A percentile compares a stretch with the other conserved stretches of the same genome.
Evolutionary conservation across 2,329 filamentous ascomycete genomes (phyloP).

Genomic region (Hymenoscyphus scutula): DNA sequence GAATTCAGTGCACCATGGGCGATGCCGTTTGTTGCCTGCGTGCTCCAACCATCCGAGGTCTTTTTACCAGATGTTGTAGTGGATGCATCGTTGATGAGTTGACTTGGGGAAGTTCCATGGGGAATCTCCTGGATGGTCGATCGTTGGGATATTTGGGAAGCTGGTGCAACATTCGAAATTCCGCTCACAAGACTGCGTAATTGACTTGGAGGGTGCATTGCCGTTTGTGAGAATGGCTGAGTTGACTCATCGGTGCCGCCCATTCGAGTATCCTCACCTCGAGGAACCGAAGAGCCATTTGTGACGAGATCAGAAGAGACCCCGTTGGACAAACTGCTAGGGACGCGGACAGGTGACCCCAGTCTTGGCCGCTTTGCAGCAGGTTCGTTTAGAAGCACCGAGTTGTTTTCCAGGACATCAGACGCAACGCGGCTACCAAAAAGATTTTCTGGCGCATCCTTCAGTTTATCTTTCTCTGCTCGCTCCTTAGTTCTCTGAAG

Average conservation of each 20-base stretch:
- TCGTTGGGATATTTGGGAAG: conserved; percentile 57
- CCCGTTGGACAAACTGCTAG: conserved; percentile 59
- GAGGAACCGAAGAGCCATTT: conserved; percentile 56
- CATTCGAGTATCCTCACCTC: conserved; percentile 59
- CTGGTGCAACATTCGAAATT: conserved; percentile 40
- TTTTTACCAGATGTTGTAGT: conserved; percentile 84
- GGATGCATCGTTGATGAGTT: conserved; percentile 77
- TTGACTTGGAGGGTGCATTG: conserved; percentile 50
- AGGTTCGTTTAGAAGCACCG: conserved; percentile 60
- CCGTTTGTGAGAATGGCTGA: conserved; percentile 43
- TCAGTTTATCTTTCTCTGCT: conserved; percentile 60
- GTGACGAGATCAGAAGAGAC: conserved; percentile 43
- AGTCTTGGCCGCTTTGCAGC: conserved; percentile 48
- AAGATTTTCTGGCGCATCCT: conserved; percentile 18
- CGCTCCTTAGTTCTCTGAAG: conserved; percentile 59
- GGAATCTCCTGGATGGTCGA: conserved; percentile 59
- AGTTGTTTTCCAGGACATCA: conserved; percentile 43
- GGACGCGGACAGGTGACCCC: conserved; percentile 43
- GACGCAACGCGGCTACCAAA: conserved; percentile 43
- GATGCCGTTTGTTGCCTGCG: conserved; percentile 69
- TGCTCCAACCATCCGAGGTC: conserved; percentile 66
- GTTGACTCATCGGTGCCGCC: conserved; percentile 46
- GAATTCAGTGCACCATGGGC: conserved; percentile 30
- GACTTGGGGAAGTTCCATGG: conserved; percentile 56
- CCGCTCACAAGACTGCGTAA: conserved; percentile 43